Conservation (phyloP, 1,284 basidiomycete genomes). For the Athelia psychrophila region DNA sequence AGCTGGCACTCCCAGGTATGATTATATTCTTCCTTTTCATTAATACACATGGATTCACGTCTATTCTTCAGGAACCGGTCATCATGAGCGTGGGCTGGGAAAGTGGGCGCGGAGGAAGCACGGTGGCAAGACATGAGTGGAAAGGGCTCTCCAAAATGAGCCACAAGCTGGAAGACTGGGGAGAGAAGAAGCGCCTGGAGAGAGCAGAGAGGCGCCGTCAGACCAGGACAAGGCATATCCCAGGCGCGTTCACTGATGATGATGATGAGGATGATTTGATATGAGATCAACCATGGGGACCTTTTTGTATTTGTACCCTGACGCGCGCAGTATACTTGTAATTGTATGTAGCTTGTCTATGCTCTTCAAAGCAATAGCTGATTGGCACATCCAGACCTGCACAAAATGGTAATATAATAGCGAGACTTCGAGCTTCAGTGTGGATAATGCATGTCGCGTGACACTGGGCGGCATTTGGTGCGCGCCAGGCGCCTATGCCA, state of each 20-base stretch:
- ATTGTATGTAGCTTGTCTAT: too few species aligned
- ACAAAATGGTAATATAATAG: too few species aligned
- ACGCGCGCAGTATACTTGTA: too few species aligned
- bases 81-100: conserved; percentile 93
- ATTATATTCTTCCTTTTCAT: conserved; percentile 14
- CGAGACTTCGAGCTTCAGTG: too few species aligned
- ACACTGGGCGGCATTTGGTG: too few species aligned
- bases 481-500: too few species aligned
- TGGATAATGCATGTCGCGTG: too few species aligned
- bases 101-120: conserved; percentile 57
- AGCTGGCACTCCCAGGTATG: conserved; percentile 79
- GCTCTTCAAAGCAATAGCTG: too few species aligned
- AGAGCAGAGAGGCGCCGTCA: conserved; percentile 17
- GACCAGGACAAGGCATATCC: conserved; percentile 5
- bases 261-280: conserved; percentile 1
- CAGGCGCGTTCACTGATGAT: conserved; percentile 8
- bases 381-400: too few species aligned
- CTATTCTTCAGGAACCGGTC: conserved; percentile 68
- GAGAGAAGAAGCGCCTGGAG: conserved; percentile 50
- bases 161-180: conserved; percentile 71
- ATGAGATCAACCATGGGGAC: too few species aligned
- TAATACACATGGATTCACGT: conserved; percentile 7
- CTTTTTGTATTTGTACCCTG: too few species aligned
- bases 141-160: conserved; percentile 80
- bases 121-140: conserved; percentile 91